Evolutionary conservation across 805 yeast genomes (phyloP).

Genomic region (Starmerella sp.): DNA sequence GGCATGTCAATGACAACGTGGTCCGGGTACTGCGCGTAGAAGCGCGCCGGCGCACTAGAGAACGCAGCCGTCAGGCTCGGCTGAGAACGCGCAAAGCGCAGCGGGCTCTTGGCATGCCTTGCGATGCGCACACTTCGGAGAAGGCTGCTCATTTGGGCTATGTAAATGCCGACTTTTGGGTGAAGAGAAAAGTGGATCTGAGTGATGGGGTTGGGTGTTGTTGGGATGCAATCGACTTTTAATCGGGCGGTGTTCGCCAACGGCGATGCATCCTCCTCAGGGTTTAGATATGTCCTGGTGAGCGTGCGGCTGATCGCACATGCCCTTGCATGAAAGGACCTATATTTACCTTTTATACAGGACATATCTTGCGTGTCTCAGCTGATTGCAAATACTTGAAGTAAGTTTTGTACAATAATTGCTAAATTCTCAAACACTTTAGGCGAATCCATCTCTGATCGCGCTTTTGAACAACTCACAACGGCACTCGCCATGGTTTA

Average conservation of each 20-base stretch:
- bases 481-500: too few relatives aligned
- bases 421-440: too few relatives aligned
- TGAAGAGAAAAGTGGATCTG: conserved; percentile 3
- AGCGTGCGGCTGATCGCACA: too few relatives aligned
- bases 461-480: too few relatives aligned
- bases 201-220: conserved; percentile 5
- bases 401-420: too few relatives aligned
- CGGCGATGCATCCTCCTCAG: not conserved
- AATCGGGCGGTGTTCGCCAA: not conserved
- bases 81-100: conserved; percentile 9
- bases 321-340: too few relatives aligned
- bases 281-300: too few relatives aligned
- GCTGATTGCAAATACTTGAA: too few relatives aligned
- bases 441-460: too few relatives aligned
- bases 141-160: conserved; percentile 16
- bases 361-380: too few relatives aligned
- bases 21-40: conserved; percentile 46
- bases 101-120: conserved; percentile 11
- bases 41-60: conserved; percentile 19
- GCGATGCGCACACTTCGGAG: conserved; percentile 19
- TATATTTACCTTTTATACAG: too few relatives aligned
- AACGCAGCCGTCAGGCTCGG: conserved; percentile 12
- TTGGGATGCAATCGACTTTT: conserved; percentile 2
- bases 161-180: not conserved
- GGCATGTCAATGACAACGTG: conserved; percentile 95